Percentiles rank a stretch among this genome's conserved stretches.
Conservation (phyloP, 164 flowering plant genomes). For the Piper betle region DNA sequence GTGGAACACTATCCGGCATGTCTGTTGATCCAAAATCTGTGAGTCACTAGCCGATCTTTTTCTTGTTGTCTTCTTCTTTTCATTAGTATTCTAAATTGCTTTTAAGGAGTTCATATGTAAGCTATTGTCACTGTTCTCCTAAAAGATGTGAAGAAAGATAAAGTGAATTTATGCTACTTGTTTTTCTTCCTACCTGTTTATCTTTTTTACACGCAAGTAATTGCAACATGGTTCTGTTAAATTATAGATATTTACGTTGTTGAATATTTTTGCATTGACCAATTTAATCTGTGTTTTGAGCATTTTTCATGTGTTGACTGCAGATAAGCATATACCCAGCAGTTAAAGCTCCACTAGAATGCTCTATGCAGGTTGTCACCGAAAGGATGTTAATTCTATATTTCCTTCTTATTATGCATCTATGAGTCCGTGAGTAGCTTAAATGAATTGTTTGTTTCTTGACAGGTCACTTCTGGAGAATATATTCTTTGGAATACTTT, state of each 20-base stretch:
- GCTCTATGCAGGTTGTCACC: conserved; percentile 54
- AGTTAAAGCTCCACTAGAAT: conserved; percentile 83
- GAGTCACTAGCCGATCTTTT: conserved; percentile 13
- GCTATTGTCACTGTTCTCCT: too few species aligned
- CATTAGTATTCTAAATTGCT: neutral
- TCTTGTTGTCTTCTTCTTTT: too few species aligned
- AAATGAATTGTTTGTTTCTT: neutral
- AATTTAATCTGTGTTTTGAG: too few species aligned
- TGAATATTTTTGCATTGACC: too few species aligned
- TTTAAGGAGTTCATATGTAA: neutral
- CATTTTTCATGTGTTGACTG: conserved; percentile 8
- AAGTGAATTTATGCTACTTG: too few species aligned
- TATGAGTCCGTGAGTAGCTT: neutral
- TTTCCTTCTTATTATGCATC: neutral
- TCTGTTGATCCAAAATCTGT: conserved; percentile 88
- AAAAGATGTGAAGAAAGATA: too few species aligned
- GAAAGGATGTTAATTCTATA: neutral
- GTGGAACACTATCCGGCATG: conserved; percentile 80
- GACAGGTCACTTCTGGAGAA: conserved; percentile 75
- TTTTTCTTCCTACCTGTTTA: too few species aligned
- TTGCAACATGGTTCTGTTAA: too few species aligned
- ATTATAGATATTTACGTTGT: too few species aligned
- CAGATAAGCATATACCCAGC: conserved; percentile 92
- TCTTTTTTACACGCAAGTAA: too few species aligned
- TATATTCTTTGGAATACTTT: conserved; percentile 98